Conservation (phyloP, 2,329 filamentous ascomycete species). For the Aspergillus flavus region DNA sequence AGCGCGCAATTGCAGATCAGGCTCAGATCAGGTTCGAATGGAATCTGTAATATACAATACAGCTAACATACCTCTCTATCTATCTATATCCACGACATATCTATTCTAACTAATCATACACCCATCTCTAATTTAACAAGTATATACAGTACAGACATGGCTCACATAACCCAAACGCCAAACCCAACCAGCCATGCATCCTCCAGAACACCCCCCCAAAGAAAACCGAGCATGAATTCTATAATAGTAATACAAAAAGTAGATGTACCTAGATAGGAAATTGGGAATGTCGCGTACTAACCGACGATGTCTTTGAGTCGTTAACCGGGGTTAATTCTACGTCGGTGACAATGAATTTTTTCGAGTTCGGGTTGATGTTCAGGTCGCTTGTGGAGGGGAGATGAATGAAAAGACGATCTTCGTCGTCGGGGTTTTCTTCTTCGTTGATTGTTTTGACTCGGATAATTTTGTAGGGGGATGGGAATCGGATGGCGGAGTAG, state of each 20-base stretch:
- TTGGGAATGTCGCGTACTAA: not conserved
- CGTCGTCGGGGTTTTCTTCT: not conserved
- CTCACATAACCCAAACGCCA: not conserved
- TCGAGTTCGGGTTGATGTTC: not conserved
- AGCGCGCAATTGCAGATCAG: not conserved
- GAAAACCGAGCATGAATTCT: not conserved
- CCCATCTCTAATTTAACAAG: not conserved
- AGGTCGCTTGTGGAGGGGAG: not conserved
- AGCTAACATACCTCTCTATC: not conserved
- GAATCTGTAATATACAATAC: not conserved
- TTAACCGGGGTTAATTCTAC: not conserved
- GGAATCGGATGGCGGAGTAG: slow-evolving; percentile 4
- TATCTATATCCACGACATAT: not conserved
- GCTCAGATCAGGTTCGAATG: not conserved
- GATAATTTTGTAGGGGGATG: not conserved
- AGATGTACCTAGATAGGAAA: not conserved
- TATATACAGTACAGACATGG: not conserved
- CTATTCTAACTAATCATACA: not conserved
- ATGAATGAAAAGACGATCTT: not conserved
- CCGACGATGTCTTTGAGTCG: not conserved
- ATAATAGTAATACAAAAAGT: not conserved
- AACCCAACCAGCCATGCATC: not conserved
- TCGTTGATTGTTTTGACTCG: not conserved
- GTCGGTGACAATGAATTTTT: not conserved
- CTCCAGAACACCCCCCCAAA: not conserved